phyloP scores from a whole-genome alignment of 495 filamentous ascomycete species.

The Penicillium turbatum region DNA sequence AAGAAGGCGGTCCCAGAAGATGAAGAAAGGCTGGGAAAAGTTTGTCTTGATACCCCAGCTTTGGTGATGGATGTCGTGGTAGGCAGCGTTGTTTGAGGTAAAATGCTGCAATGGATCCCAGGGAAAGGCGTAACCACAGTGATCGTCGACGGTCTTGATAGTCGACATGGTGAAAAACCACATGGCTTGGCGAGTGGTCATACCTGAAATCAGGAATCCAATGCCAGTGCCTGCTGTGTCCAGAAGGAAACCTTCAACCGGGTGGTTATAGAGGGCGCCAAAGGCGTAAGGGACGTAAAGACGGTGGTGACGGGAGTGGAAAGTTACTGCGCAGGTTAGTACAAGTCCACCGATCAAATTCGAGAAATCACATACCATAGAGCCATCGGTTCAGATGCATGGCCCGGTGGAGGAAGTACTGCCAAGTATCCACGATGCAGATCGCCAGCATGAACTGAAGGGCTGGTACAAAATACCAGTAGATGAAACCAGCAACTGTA shows the following conservation, averaged over 20 bases:
- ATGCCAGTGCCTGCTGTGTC: conserved; percentile 83
- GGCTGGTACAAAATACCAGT: conserved; percentile 71
- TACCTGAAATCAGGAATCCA: conserved; percentile 69
- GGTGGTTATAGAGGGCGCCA: conserved; percentile 95
- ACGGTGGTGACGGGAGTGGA: conserved; percentile 92
- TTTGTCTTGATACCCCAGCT: conserved; percentile 90
- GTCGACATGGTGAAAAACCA: conserved; percentile 79
- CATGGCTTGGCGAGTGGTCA: conserved; percentile 77
- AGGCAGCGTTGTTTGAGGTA: conserved; percentile 88
- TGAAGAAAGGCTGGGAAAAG: conserved; percentile 52
- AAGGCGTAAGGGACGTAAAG: conserved; percentile 97
- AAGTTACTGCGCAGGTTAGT: conserved; percentile 54
- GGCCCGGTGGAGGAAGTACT: conserved; percentile 90
- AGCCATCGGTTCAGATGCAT: conserved; percentile 97
- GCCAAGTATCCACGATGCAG: conserved; percentile 83
- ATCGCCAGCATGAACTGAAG: conserved; percentile 71
- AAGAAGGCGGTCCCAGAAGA: conserved; percentile 49
- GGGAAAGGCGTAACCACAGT: conserved; percentile 92
- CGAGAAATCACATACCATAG: conserved; percentile 65
- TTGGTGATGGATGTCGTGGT: conserved; percentile 98
- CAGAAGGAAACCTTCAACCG: conserved; percentile 81
- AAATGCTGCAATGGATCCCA: conserved; percentile 91
- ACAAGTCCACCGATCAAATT: neutral
- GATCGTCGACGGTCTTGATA: conserved; percentile 96
- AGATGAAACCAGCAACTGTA: conserved; percentile 64